Evolutionary conservation across 2,329 filamentous ascomycete genomes (phyloP).

Genomic region (Coniochaeta prunicola): DNA sequence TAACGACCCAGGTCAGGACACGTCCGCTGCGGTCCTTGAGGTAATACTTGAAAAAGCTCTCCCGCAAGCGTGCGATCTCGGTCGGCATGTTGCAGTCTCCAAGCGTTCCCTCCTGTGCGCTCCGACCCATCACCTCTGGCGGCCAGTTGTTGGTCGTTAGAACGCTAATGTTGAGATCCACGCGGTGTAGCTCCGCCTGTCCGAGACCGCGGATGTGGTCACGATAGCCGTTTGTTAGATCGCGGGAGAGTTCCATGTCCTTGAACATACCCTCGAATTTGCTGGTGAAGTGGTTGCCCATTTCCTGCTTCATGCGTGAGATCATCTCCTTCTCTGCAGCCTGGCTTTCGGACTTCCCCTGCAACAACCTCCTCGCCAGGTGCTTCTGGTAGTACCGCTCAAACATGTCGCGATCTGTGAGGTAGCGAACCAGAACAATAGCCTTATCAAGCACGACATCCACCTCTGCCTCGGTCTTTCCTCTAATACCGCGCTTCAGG

Average conservation of each 20-base stretch:
- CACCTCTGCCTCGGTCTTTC: constrained; percentile 83
- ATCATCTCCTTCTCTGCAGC: constrained; percentile 96
- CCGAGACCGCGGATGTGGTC: constrained; percentile 51
- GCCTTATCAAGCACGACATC: constrained; percentile 82
- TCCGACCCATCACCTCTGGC: constrained; percentile 70
- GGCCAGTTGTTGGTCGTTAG: constrained; percentile 95
- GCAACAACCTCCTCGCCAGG: constrained; percentile 76
- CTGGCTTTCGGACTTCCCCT: constrained; percentile 82
- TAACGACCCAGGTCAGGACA: constrained; percentile 73
- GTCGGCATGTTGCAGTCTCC: constrained; percentile 64
- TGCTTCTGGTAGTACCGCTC: constrained; percentile 99
- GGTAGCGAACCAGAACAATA: constrained; percentile 78
- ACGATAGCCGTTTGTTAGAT: constrained; percentile 72
- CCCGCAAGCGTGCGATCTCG: constrained; percentile 66
- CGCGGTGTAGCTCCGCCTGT: constrained; percentile 48
- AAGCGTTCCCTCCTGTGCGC: constrained; percentile 39
- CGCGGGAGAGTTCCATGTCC: constrained; percentile 83
- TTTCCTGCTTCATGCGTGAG: constrained; percentile 90
- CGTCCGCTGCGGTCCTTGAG: constrained; percentile 79
- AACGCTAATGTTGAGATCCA: constrained; percentile 78
- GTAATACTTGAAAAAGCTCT: constrained; percentile 86
- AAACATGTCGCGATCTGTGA: constrained; percentile 89
- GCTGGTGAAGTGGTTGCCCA: constrained; percentile 87
- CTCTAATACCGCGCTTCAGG: constrained; percentile 86
- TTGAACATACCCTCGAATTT: constrained; percentile 98